Evolutionary conservation across 78 protist species (phyloP), one percentile per base, ranked within the genome.

Genomic region (Cavenderia fasciculata): DNA sequence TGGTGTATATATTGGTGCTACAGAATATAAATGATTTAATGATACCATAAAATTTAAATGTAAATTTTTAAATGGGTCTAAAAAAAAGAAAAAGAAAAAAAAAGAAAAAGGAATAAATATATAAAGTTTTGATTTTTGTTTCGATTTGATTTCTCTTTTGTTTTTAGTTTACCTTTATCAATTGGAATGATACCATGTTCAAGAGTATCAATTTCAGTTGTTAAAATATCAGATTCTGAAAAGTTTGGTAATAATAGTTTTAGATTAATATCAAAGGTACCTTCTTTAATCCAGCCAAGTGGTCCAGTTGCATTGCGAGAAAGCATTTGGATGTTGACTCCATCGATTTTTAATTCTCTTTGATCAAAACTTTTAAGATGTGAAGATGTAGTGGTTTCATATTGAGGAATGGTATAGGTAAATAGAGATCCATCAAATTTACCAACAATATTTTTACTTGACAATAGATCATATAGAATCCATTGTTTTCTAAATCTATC

Each of bases 211-310:
- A 27, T 62, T 33, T 82, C 90, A 12, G 72, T 31, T 21, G 41
- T 51, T 1, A 82, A 29, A 2, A 82, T 27, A 10, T 63, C 76
- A 23, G 25, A 14, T 23, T 56, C 49, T 16, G 27, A 8, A 33
- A 23, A 19, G 19, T 62, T 41, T 65, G 90, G 90, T 29, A 82
- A n/a, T 56, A 68, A 6, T 1, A 82, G 59, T 7, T 66, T 54
- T 11, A 82, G 36, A 10, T 82, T 65, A 31, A 82, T 82, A 56
- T 82, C 90, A 82, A 82, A 82, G 10, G 90, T 82, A 68, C 90
- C 90, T 49, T 82, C 90, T 57, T 82, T 82, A 8, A 82, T 82
- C 90, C 90, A 82, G 11, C 90, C 90, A 19, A 82, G 73, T 38
- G 90, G 90, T 44, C 90, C 90, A 2, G 90, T 82, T 52, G 90